These are phyloP conservation scores for Cercospora sp. DNA, from an alignment of 2,329 filamentous ascomycete genomes.

Conservation along the genomic window DNA sequence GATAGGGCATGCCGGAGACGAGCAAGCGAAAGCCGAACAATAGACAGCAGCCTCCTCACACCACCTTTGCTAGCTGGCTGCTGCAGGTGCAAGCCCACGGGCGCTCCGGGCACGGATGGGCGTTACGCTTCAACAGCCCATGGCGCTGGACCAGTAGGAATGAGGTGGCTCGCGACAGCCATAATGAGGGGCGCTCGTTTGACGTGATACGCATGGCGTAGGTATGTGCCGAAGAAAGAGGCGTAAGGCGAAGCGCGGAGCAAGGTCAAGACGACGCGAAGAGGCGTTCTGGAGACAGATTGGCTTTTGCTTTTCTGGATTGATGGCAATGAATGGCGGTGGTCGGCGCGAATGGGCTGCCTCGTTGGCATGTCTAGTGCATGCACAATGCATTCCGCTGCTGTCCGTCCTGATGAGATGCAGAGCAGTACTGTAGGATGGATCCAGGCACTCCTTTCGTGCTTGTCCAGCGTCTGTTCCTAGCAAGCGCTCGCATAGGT, in stretches of 20 bases:
- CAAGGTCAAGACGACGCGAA: not conserved
- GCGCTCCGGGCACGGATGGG: slow-evolving; percentile 1
- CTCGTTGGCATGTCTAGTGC: not conserved
- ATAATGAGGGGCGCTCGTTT: not conserved
- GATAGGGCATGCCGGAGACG: not conserved
- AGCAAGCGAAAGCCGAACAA: not conserved
- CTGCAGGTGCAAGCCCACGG: slow-evolving; percentile 2
- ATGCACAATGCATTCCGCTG: not conserved
- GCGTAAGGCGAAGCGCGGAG: not conserved
- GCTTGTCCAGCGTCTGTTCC: slow-evolving; percentile 4
- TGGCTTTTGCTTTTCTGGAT: not conserved
- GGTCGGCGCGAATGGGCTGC: not conserved
- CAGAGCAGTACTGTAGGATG: not conserved
- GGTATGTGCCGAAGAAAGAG: slow-evolving; percentile 2
- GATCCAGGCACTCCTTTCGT: not conserved
- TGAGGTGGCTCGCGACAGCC: not conserved
- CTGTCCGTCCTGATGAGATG: not conserved
- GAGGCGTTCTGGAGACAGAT: not conserved
- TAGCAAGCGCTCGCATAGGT: not conserved
- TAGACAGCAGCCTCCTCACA: not conserved
- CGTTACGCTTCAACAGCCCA: not conserved
- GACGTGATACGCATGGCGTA: slow-evolving; percentile 3
- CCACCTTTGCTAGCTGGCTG: not conserved
- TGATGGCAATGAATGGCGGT: not conserved
- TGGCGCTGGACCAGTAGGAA: slow-evolving; percentile 5